A percentile compares a stretch with the other conserved stretches of the same genome.
Evolutionary conservation across 2,329 filamentous ascomycete genomes (phyloP).

Genomic region (Epichloe typhina): DNA sequence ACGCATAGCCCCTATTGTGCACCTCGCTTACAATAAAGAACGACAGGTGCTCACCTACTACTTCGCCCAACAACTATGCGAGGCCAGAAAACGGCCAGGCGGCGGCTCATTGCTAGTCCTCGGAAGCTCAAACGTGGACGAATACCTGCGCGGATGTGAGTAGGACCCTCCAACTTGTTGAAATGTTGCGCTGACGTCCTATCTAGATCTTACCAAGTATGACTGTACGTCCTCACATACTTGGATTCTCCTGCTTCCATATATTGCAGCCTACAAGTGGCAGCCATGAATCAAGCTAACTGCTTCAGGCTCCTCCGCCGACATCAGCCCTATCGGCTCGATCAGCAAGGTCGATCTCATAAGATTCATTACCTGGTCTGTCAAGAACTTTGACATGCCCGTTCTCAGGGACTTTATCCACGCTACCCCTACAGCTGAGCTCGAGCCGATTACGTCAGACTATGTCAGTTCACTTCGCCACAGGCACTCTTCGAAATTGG

Average conservation of each 20-base stretch:
- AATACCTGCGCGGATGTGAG: slow-evolving; percentile 9
- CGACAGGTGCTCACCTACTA: slow-evolving; percentile 16
- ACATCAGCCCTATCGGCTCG: slow-evolving; percentile 19
- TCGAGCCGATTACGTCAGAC: slow-evolving; percentile 26
- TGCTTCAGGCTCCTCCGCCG: slow-evolving; percentile 22
- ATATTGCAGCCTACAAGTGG: background rate
- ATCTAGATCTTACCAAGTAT: slow-evolving; percentile 20
- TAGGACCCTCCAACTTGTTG: background rate
- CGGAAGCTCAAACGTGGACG: slow-evolving; percentile 16
- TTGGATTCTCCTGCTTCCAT: background rate
- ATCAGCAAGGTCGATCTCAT: slow-evolving; percentile 49
- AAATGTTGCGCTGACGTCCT: background rate
- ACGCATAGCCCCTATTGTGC: background rate
- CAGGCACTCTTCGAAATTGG: slow-evolving; percentile 8
- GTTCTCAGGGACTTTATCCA: slow-evolving; percentile 50
- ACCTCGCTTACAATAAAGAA: background rate
- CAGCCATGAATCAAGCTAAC: background rate
- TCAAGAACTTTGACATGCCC: slow-evolving; percentile 42
- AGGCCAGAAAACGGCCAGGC: slow-evolving; percentile 11
- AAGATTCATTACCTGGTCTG: slow-evolving; percentile 47
- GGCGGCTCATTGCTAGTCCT: slow-evolving; percentile 16
- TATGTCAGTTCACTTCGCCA: slow-evolving; percentile 7
- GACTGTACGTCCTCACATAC: slow-evolving; percentile 9
- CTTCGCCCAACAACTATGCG: slow-evolving; percentile 30
- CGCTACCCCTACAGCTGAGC: slow-evolving; percentile 41